These are phyloP conservation scores for Phaffia tasmanica DNA, from an alignment of 768 basidiomycete genomes.

Conservation along the genomic window DNA sequence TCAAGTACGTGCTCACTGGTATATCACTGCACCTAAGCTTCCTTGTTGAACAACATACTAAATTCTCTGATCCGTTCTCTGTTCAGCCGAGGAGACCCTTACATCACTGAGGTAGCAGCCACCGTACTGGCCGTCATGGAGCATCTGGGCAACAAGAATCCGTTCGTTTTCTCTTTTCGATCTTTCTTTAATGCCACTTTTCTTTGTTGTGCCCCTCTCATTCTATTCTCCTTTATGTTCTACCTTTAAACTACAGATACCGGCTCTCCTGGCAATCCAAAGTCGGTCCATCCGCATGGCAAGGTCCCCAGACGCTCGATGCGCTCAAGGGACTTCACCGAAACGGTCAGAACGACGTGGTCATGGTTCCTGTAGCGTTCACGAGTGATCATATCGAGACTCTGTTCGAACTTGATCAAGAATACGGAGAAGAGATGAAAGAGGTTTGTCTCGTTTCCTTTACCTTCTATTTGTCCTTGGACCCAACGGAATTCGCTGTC, in stretches of 20 bases:
- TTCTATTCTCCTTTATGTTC: neutral
- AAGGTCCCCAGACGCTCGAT: constrained; percentile 90
- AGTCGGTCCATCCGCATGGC: constrained; percentile 95
- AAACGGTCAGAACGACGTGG: constrained; percentile 41
- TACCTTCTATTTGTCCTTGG: neutral
- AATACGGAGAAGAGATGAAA: constrained; percentile 79
- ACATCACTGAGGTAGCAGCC: constrained; percentile 86
- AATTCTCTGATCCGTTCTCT: neutral
- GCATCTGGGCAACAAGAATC: constrained; percentile 46
- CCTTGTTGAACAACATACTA: neutral
- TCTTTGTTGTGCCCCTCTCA: neutral
- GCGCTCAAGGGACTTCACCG: constrained; percentile 57
- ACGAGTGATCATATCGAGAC: constrained; percentile 99
- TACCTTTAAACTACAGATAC: constrained; percentile 52
- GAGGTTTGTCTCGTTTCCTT: constrained; percentile 50
- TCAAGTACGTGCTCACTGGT: constrained; percentile 47
- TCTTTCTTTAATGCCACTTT: neutral
- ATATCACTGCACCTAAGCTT: neutral
- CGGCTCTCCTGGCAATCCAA: constrained; percentile 96
- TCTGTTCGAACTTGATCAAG: constrained; percentile 86
- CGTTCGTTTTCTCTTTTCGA: constrained; percentile 26
- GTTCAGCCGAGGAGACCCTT: constrained; percentile 80
- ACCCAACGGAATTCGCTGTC: neutral
- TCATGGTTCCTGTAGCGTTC: constrained; percentile 92
- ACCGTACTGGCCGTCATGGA: constrained; percentile 90